Percentiles rank a stretch among this genome's conserved stretches.
Conservation (phyloP, 2,329 filamentous ascomycete genomes). For the Aspergillus novofumigatus region DNA sequence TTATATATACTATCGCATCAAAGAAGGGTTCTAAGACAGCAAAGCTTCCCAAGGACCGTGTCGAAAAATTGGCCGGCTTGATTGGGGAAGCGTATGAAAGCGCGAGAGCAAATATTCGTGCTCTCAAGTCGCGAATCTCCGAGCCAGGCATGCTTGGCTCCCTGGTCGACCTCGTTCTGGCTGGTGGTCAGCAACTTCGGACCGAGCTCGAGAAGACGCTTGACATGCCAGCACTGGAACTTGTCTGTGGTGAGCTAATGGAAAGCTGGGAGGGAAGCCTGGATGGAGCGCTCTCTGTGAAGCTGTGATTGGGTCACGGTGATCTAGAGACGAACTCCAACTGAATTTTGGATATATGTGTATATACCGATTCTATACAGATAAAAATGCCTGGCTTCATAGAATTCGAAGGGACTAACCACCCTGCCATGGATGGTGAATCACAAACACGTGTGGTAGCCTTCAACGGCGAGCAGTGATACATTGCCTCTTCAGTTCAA, state of each 20-base stretch:
- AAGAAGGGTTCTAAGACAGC: constrained; percentile 29
- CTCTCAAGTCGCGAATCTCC: constrained; percentile 35
- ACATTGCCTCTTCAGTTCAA: not conserved
- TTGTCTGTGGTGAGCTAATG: constrained; percentile 43
- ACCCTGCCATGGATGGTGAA: not conserved
- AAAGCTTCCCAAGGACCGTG: constrained; percentile 31
- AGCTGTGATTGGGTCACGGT: constrained; percentile 14
- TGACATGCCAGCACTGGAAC: constrained; percentile 37
- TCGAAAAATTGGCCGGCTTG: constrained; percentile 26
- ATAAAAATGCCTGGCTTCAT: not conserved
- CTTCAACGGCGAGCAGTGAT: not conserved
- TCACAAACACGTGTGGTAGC: not conserved
- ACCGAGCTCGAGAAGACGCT: constrained; percentile 32
- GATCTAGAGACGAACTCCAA: not conserved
- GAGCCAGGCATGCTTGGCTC: constrained; percentile 40
- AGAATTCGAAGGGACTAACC: not conserved
- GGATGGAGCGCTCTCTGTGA: constrained; percentile 34
- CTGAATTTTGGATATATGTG: not conserved
- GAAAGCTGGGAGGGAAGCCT: constrained; percentile 47
- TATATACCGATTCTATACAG: not conserved
- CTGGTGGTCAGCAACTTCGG: constrained; percentile 24
- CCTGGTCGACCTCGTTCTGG: constrained; percentile 36
- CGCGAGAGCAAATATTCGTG: constrained; percentile 33
- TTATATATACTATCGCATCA: constrained; percentile 28
- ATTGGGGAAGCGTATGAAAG: constrained; percentile 28